These are phyloP conservation scores for Talaromyces wortmannii DNA, from an alignment of 495 filamentous ascomycete genomes.

Conservation along the genomic window DNA sequence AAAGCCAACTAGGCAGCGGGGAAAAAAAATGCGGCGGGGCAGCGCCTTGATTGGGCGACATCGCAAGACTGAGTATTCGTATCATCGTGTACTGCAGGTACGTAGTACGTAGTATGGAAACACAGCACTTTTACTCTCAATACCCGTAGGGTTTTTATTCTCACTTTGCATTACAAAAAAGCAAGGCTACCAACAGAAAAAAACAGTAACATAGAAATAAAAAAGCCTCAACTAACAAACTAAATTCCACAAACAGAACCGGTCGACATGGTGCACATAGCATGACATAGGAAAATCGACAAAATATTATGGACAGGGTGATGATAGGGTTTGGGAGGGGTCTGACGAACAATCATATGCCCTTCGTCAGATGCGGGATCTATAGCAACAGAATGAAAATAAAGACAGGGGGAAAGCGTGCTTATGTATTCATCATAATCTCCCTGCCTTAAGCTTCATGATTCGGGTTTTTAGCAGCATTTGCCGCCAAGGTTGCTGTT, in stretches of 20 bases:
- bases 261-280: not conserved
- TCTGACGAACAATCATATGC: not conserved
- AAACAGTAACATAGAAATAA: not conserved
- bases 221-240: not conserved
- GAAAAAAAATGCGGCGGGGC: too few relatives aligned
- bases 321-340: slow-evolving; percentile 1
- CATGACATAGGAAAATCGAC: not conserved
- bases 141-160: not conserved
- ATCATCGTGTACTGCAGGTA: too few relatives aligned
- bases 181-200: not conserved
- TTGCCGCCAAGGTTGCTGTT: slow-evolving; percentile 61
- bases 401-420: not conserved
- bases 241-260: not conserved
- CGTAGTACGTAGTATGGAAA: too few relatives aligned
- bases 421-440: not conserved
- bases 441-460: not conserved
- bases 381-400: not conserved
- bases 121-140: too few relatives aligned
- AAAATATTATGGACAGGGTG: not conserved
- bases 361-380: not conserved
- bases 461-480: slow-evolving; percentile 64
- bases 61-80: too few relatives aligned
- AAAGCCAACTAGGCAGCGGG: too few relatives aligned
- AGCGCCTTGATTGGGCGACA: too few relatives aligned
- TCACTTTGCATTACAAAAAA: not conserved